A percentile compares a stretch with the other conserved stretches of the same genome.
These are phyloP conservation scores for Mucor circinelloides DNA, from an alignment of 371 early-diverging fungal species.

Conservation along the genomic window DNA sequence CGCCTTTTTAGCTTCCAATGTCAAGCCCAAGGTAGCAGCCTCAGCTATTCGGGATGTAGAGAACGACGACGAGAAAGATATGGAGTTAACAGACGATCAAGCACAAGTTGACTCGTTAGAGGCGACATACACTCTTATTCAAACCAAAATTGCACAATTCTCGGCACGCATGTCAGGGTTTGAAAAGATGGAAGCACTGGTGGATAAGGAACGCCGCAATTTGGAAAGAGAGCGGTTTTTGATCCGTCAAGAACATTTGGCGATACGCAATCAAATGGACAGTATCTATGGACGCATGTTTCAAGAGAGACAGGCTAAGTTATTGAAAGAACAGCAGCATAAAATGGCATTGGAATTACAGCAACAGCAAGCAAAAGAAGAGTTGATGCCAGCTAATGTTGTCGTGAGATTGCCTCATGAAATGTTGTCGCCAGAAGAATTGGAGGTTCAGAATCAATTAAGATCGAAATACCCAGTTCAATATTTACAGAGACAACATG, in stretches of 20 bases:
- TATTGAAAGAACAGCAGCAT: constrained; percentile 7
- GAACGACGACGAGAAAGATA: constrained; percentile 44
- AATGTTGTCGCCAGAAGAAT: constrained; percentile 13
- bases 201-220: constrained; percentile 68
- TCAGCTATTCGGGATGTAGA: constrained; percentile 53
- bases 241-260: constrained; percentile 16
- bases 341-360: constrained; percentile 22
- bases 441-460: constrained; percentile 6
- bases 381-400: constrained; percentile 18
- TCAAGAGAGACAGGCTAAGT: constrained; percentile 19
- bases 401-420: constrained; percentile 2
- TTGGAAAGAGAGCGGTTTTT: constrained; percentile 77
- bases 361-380: constrained; percentile 26
- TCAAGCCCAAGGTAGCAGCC: constrained; percentile 92
- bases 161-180: constrained; percentile 82
- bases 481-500: constrained; percentile 25
- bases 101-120: neutral
- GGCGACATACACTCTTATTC: constrained; percentile 56
- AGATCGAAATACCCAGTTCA: constrained; percentile 26
- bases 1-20: constrained; percentile 93
- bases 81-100: constrained; percentile 26
- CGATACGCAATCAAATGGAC: constrained; percentile 21
- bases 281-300: constrained; percentile 23
- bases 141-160: constrained; percentile 77
- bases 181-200: constrained; percentile 62